Evolutionary conservation across 2,329 filamentous ascomycete species (phyloP), one percentile per base, ranked within the genome.

Genomic region (Thermothelomyces thermophilus): DNA sequence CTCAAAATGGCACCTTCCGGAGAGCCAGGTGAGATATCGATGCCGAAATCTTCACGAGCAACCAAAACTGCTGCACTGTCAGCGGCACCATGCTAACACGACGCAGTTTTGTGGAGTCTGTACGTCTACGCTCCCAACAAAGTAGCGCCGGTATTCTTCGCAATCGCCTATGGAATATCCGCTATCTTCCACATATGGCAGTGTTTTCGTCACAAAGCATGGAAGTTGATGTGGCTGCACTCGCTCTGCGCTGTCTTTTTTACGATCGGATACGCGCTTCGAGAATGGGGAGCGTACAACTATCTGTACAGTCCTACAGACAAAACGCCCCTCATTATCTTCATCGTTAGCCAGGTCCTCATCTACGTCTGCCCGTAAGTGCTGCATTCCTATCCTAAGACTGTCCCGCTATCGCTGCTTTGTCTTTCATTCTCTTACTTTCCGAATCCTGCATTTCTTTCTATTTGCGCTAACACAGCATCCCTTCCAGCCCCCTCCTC

Each of bases 401-500:
- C n/a, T n/a, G n/a, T n/a, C n/a, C n/a, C n/a, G n/a, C n/a, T n/a
- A n/a, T n/a, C n/a, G n/a, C n/a, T n/a, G n/a, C n/a, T n/a, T n/a
- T n/a, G n/a, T 1, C 34, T 8, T 36, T 19, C 35, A 16, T 7
- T 11, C 36, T 11, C 19, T 5, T 22, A 11, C 36, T 3, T 22
- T 8, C 19, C 17, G 4, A 39, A 13, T 10, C 8, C 17, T 14
- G 13, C 4, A 20, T 19, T 24, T n/a, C 14, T 19, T 9, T 13
- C 4, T 7, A 7, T n/a, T n/a, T 13, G 11, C 28, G 8, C 28
- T 31, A 31, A 13, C 28, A 7, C 28, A 7, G 8, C 13, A 7
- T 31, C 28, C 28, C 28, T 13, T 9, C n/a, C 50, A 78, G 77
- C 2, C 82, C 82, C 0, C 67, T 84, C 3, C 75, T 83, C 44